phyloP scores from a whole-genome alignment of 2,329 filamentous ascomycete species.

The Colletotrichum sp. region DNA sequence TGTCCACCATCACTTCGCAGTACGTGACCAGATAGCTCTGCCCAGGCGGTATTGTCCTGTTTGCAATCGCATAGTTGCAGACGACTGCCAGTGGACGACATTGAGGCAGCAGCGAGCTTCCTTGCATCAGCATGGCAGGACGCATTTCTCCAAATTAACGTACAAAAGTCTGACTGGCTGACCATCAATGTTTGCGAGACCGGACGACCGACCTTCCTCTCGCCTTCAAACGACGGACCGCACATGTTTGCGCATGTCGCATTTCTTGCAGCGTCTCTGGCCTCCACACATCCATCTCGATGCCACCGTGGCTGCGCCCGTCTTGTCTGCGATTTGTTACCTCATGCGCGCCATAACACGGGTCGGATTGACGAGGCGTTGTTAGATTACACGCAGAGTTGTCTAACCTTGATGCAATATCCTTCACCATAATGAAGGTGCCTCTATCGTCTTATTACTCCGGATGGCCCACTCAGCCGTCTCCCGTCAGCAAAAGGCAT shows the following conservation, averaged over 20 bases:
- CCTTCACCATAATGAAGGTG: conserved; percentile 1
- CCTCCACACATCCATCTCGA: neutral
- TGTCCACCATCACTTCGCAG: neutral
- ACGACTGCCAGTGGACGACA: neutral
- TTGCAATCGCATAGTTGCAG: neutral
- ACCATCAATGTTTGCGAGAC: conserved; percentile 12
- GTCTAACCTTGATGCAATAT: neutral
- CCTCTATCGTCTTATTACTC: neutral
- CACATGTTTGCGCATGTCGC: neutral
- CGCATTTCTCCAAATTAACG: conserved; percentile 13
- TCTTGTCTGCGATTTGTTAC: neutral
- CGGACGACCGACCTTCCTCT: neutral
- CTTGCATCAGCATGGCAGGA: conserved; percentile 18
- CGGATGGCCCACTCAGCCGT: neutral
- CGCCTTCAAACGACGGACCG: neutral
- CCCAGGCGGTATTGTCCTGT: neutral
- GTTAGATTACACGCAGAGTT: neutral
- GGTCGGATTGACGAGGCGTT: neutral
- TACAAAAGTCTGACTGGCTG: neutral
- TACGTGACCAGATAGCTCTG: neutral
- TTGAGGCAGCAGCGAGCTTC: conserved; percentile 10
- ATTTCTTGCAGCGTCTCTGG: neutral
- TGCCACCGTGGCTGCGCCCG: neutral
- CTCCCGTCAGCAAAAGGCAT: neutral
- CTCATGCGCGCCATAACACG: neutral